These are phyloP conservation scores for Blastocystis sp. DNA, from an alignment of 352 stramenopile species.

Conservation along the genomic window DNA sequence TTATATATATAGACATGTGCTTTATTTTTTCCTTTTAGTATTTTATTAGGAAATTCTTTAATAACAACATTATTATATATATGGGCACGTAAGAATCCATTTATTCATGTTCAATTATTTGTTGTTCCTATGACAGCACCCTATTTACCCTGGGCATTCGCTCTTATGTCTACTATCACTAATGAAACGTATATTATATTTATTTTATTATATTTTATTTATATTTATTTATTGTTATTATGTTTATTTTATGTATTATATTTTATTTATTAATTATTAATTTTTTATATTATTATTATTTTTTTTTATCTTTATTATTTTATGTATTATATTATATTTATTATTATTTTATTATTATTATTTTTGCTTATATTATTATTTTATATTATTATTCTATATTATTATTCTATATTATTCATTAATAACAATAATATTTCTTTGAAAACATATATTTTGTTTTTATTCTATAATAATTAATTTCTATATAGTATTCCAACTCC, in stretches of 20 bases:
- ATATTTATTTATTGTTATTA: no score
- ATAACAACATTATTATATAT: constrained; percentile 36
- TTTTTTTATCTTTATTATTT: no score
- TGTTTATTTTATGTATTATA: no score
- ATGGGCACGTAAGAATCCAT: constrained; percentile 30
- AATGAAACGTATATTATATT: not conserved
- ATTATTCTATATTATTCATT: no score
- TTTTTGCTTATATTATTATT: no score
- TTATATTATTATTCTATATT: no score
- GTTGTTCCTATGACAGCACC: constrained; percentile 30
- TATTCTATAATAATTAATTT: no score
- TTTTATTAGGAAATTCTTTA: constrained; percentile 22
- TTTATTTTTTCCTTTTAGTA: constrained; percentile 17
- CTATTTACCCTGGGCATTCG: constrained; percentile 13
- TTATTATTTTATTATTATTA: no score
- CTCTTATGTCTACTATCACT: constrained; percentile 17
- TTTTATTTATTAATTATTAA: no score
- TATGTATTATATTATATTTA: no score
- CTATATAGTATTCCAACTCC: not conserved
- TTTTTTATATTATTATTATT: no score
- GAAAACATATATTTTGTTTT: not conserved
- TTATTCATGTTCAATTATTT: constrained; percentile 33
- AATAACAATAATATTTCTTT: constrained; percentile 8
- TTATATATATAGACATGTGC: constrained; percentile 25
- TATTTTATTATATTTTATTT: not conserved